Evolutionary conservation across 257 asterid species (phyloP).

Genomic region (Solanum medicagineum): DNA sequence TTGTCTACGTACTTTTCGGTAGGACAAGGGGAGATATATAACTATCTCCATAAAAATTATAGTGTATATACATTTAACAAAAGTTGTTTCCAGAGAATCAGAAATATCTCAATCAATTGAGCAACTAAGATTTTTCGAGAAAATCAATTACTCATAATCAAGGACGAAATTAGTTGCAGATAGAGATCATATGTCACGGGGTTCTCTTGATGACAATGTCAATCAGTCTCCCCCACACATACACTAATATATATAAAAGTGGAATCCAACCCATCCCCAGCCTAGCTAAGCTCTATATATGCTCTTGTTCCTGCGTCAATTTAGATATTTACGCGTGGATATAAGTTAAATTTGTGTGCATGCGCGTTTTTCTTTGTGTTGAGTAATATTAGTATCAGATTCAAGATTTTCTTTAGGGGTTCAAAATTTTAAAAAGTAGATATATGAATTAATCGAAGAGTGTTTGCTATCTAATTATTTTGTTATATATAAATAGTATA

Average conservation of each 20-base stretch:
- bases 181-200: conserved; percentile 43
- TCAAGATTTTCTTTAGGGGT: too few species aligned
- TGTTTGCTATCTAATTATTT: too few species aligned
- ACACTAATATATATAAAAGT: background rate
- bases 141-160: background rate
- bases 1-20: background rate
- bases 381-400: background rate
- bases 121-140: too few species aligned
- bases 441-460: too few species aligned
- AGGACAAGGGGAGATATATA: background rate
- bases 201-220: conserved; percentile 56
- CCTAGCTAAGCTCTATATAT: background rate
- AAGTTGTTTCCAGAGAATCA: background rate
- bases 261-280: conserved; percentile 10
- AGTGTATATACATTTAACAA: background rate
- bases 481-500: too few species aligned
- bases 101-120: background rate
- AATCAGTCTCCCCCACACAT: conserved; percentile 10
- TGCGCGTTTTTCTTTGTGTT: background rate
- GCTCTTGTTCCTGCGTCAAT: background rate
- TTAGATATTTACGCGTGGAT: background rate
- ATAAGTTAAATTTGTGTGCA: background rate
- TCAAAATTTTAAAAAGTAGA: too few species aligned
- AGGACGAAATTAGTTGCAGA: background rate
- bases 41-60: background rate